Evolutionary conservation across 179 eudicot genomes (phyloP), one percentile per base, ranked within the genome.

Genomic region (Spergularia azorica): DNA sequence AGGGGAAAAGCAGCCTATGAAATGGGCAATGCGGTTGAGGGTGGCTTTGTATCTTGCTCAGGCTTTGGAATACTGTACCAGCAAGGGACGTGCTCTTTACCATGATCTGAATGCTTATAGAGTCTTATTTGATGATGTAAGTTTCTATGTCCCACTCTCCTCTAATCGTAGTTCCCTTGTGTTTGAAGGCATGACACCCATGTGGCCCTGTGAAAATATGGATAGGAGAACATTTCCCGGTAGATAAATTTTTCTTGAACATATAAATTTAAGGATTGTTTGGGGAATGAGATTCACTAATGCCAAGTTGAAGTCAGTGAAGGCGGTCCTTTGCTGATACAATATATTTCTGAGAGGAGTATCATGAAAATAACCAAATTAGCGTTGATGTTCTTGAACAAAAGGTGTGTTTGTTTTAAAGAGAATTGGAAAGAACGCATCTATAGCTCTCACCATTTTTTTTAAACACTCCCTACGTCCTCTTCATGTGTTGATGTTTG

Each of bases 61-160:
- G 83, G 97, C 97, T 70, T 81, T 93, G 50, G 97, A 93, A 70
- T 93, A 93, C 75, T 93, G 97, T 78, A 93, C 95, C 12, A 92
- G 74, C 77, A 90, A 87, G 67, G 97, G 98, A 16, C 98, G 98
- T 36, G 90, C 89, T 48, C 90, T 93, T 71, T 93, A 93, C 75
- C 98, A 93, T 82, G 98, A 93, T 84, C 93, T 93, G 17, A 93
- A 93, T 87, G 98, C 97, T 54, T 93, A 93, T 80, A 89, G 98
- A 86, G 80, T 92, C 73, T 83, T 93, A 69, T 93, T 93, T 79
- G 98, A 93, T 84, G 89, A 90, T 79, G 98, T 92, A 87, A 83
- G 86, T 69, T 77, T 71, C 72, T 63, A 26, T 59, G 63, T 56
- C 8, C 60, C 51, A 16, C 61, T 21, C 46, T 58, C 54, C 55